These are phyloP conservation scores for Apiospora kogelbergensis DNA, from an alignment of 2,329 filamentous ascomycete genomes.

Conservation along the genomic window DNA sequence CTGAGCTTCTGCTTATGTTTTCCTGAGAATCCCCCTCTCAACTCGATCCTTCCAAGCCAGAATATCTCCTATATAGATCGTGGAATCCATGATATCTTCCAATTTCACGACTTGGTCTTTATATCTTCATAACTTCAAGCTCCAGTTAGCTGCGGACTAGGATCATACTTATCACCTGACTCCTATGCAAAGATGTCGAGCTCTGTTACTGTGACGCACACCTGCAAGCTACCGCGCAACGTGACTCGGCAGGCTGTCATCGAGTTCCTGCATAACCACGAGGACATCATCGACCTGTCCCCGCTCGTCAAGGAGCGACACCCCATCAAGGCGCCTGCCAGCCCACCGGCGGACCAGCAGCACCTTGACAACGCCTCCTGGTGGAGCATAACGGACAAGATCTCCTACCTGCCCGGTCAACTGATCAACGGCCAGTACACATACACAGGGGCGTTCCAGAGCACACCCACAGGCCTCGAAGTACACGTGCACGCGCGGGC, in stretches of 20 bases:
- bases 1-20: background rate
- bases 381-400: conserved; percentile 4
- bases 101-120: background rate
- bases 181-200: background rate
- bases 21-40: background rate
- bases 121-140: background rate
- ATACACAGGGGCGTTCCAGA: background rate
- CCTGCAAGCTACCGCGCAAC: conserved; percentile 2
- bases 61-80: background rate
- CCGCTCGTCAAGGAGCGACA: conserved; percentile 2
- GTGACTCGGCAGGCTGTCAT: background rate
- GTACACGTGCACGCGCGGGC: background rate
- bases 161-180: background rate
- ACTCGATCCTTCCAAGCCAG: background rate
- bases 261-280: conserved; percentile 1
- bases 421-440: background rate
- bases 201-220: conserved; percentile 1
- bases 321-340: background rate
- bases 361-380: background rate
- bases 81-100: background rate
- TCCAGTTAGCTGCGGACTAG: background rate
- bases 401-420: background rate
- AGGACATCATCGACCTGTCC: conserved; percentile 5
- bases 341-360: background rate
- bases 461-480: background rate